phyloP scores from a whole-genome alignment of 129 eudicot species.

The Glebionis coronaria region DNA sequence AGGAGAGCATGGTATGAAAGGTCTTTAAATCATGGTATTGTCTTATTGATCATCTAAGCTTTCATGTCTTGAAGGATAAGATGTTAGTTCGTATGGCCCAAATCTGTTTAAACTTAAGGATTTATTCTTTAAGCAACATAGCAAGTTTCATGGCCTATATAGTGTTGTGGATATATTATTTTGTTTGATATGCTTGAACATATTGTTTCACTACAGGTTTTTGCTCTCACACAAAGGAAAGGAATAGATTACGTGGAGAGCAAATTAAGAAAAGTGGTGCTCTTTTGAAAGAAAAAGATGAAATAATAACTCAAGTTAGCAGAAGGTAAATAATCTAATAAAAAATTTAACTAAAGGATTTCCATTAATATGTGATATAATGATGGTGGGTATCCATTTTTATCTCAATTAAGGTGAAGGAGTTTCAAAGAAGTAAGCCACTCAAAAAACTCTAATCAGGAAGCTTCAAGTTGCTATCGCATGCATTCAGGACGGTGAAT shows the following conservation, averaged over 20 bases:
- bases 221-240: slow-evolving; percentile 88
- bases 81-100: slow-evolving; percentile 1
- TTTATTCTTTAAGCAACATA: background rate
- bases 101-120: background rate
- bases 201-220: slow-evolving; percentile 48
- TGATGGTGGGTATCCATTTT: background rate
- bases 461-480: no score
- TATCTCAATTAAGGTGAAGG: slow-evolving; percentile 56
- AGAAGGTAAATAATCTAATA: slow-evolving; percentile 51
- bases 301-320: slow-evolving; percentile 90
- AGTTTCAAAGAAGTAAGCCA: slow-evolving; percentile 96
- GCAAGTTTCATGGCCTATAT: background rate
- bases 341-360: background rate
- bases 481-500: no score
- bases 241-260: slow-evolving; percentile 93
- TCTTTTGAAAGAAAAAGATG: slow-evolving; percentile 94
- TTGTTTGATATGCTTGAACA: background rate
- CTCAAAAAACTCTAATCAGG: slow-evolving; percentile 85
- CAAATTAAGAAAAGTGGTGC: slow-evolving; percentile 90
- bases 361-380: background rate
- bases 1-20: slow-evolving; percentile 14
- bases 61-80: background rate
- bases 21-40: slow-evolving; percentile 3
- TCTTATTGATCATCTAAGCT: background rate
- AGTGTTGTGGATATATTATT: no score